phyloP scores from a whole-genome alignment of 1,284 basidiomycete genomes.

The Ustanciosporium gigantosporum region DNA sequence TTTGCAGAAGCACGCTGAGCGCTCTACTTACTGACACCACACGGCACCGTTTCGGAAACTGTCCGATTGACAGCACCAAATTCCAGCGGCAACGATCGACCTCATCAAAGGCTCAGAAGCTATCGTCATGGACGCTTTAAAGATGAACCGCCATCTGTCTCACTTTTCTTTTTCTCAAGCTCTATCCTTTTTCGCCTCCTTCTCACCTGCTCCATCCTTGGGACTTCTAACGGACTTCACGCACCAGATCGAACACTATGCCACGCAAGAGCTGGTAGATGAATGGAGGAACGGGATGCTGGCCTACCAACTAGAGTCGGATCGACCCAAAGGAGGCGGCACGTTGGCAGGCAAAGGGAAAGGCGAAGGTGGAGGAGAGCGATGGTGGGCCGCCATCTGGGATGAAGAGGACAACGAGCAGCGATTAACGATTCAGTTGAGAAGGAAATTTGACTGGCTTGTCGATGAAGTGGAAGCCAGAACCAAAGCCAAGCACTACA shows the following conservation, averaged over 20 bases:
- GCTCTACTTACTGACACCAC: neutral
- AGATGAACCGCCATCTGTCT: slow-evolving; percentile 47
- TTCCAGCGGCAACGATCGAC: slow-evolving; percentile 31
- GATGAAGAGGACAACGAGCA: slow-evolving; percentile 39
- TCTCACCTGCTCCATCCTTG: slow-evolving; percentile 25
- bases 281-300: slow-evolving; percentile 26
- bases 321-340: neutral
- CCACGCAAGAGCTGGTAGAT: slow-evolving; percentile 32
- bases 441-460: neutral
- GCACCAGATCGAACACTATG: slow-evolving; percentile 48
- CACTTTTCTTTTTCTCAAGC: slow-evolving; percentile 57
- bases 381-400: slow-evolving; percentile 50
- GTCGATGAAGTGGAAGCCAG: slow-evolving; percentile 1
- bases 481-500: slow-evolving; percentile 1
- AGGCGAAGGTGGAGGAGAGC: slow-evolving; percentile 33
- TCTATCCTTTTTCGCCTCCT: slow-evolving; percentile 22
- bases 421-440: slow-evolving; percentile 13
- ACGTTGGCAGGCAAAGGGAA: neutral
- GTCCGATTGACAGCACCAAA: slow-evolving; percentile 33
- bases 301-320: slow-evolving; percentile 7
- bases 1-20: too few relatives aligned
- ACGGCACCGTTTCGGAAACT: too few relatives aligned
- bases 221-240: slow-evolving; percentile 54
- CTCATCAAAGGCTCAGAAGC: slow-evolving; percentile 40
- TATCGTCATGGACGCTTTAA: slow-evolving; percentile 53